phyloP scores from a whole-genome alignment of 2,329 filamentous ascomycete genomes.

The Neofusicoccum sp. region DNA sequence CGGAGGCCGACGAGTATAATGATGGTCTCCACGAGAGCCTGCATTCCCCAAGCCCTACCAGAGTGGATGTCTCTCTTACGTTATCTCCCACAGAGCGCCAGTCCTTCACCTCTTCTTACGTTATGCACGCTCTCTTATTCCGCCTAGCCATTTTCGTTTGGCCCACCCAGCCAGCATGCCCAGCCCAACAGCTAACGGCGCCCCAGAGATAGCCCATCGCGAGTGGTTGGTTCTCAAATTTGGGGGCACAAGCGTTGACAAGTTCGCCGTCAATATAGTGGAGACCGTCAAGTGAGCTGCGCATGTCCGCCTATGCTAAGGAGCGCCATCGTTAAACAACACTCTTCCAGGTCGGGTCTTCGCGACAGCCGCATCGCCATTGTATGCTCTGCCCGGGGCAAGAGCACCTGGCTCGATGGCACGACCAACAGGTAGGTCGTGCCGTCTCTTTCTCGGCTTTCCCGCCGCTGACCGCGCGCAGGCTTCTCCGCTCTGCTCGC shows the following conservation, averaged over 20 bases:
- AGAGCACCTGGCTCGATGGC: slow-evolving; percentile 88
- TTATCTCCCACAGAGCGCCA: slow-evolving; percentile 2
- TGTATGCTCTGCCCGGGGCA: slow-evolving; percentile 93
- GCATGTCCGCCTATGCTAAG: slow-evolving; percentile 19
- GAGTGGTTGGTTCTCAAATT: slow-evolving; percentile 91
- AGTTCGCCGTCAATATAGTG: slow-evolving; percentile 68
- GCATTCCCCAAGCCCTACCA: slow-evolving; percentile 7
- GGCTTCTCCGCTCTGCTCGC: slow-evolving; percentile 48
- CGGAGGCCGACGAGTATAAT: slow-evolving; percentile 1
- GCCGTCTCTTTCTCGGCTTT: neutral
- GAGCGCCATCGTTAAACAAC: slow-evolving; percentile 21
- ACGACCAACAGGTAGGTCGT: slow-evolving; percentile 90
- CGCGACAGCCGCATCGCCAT: slow-evolving; percentile 75
- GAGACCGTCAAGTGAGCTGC: slow-evolving; percentile 64
- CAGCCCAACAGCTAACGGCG: slow-evolving; percentile 14
- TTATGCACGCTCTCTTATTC: neutral
- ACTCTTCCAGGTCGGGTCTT: slow-evolving; percentile 49
- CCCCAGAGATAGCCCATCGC: slow-evolving; percentile 35
- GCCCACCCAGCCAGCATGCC: slow-evolving; percentile 13
- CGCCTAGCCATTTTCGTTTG: too few species aligned
- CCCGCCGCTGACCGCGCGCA: slow-evolving; percentile 16
- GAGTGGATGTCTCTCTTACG: slow-evolving; percentile 7
- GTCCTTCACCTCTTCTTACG: too few species aligned
- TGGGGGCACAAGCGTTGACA: slow-evolving; percentile 91
- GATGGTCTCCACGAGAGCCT: neutral